Evolutionary conservation across 257 asterid species (phyloP).

Genomic region (Lycium barbarum): DNA sequence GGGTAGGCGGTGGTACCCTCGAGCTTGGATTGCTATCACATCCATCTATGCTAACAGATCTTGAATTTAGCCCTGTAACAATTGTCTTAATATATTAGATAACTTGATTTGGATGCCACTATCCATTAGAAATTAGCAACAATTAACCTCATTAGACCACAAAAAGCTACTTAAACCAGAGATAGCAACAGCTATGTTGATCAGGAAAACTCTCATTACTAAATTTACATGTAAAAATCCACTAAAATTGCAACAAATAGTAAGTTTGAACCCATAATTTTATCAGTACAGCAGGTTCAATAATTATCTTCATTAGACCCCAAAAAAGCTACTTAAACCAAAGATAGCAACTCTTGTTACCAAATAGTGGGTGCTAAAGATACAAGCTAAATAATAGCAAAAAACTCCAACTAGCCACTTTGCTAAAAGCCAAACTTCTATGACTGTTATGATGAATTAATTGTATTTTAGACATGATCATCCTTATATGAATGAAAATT

Average conservation of each 20-base stretch:
- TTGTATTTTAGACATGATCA: background rate
- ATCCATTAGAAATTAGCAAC: background rate
- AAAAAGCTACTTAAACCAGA: background rate
- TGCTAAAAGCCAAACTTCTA: background rate
- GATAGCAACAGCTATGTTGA: background rate
- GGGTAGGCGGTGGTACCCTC: conserved; percentile 58
- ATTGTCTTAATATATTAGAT: conserved; percentile 6
- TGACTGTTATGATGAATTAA: background rate
- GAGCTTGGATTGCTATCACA: conserved; percentile 44
- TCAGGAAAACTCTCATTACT: background rate
- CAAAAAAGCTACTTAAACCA: background rate
- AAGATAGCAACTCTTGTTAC: background rate
- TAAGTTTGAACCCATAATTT: no score
- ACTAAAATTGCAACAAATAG: no score
- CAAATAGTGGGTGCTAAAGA: background rate
- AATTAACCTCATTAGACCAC: background rate
- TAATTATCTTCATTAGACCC: background rate
- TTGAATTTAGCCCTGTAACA: conserved; percentile 58
- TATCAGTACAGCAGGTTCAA: background rate
- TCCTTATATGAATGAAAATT: background rate
- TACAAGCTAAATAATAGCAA: background rate
- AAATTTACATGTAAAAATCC: background rate
- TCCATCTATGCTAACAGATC: conserved; percentile 54
- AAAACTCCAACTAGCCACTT: background rate
- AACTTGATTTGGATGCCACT: background rate